A percentile compares a stretch with the other conserved stretches of the same genome.
phyloP scores from a whole-genome alignment of 2,329 filamentous ascomycete species.

The Arthrinium puccinioides region DNA sequence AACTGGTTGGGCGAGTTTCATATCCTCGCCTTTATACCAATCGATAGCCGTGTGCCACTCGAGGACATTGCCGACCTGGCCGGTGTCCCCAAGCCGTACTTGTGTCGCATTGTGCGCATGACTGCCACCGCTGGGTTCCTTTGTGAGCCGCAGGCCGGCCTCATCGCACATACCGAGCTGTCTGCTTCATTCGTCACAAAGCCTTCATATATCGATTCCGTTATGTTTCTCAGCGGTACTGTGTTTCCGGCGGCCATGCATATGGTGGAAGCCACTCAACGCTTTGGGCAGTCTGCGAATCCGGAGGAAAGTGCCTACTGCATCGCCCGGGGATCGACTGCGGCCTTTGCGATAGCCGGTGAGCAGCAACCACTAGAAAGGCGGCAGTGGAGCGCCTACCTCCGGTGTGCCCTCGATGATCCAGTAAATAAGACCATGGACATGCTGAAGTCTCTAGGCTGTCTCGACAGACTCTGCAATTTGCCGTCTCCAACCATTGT shows the following conservation, averaged over 20 bases:
- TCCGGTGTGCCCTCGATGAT: too few relatives aligned
- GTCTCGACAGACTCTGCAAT: too few relatives aligned
- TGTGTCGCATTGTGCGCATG: conserved; percentile 27
- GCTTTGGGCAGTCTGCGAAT: too few relatives aligned
- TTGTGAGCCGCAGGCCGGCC: conserved; percentile 19
- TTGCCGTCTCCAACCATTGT: too few relatives aligned
- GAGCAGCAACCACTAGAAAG: not conserved
- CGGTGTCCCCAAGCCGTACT: conserved; percentile 27
- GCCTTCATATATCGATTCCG: conserved; percentile 26
- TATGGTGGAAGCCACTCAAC: conserved; percentile 20
- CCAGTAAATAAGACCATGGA: too few relatives aligned
- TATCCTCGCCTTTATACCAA: conserved; percentile 34
- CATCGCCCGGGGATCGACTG: not conserved
- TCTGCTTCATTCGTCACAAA: conserved; percentile 29
- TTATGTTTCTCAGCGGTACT: conserved; percentile 28
- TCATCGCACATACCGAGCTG: conserved; percentile 29
- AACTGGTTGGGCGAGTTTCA: conserved; percentile 37
- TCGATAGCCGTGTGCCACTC: conserved; percentile 23
- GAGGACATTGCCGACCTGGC: conserved; percentile 33
- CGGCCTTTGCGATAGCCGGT: not conserved
- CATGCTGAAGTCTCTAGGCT: too few relatives aligned
- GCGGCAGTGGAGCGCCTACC: conserved; percentile 1
- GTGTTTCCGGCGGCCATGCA: conserved; percentile 26
- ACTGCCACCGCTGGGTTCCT: conserved; percentile 27
- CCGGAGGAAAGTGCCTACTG: too few relatives aligned